Evolutionary conservation across 306 rosid species (phyloP), one percentile per base, ranked within the genome.

Genomic region (Erythrophleum fordii): DNA sequence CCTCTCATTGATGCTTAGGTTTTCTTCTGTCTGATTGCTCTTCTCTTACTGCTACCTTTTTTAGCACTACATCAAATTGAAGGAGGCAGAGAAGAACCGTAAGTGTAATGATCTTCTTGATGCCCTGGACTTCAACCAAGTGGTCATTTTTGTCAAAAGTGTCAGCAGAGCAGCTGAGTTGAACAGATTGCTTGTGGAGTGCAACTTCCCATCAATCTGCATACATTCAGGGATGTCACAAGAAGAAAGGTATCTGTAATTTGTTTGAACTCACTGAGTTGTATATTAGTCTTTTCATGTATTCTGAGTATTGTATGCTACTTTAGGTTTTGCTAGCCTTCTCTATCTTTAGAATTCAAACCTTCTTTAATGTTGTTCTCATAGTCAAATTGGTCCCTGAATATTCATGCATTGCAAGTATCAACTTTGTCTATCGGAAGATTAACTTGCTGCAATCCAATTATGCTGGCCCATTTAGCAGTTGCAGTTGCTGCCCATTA

Each of bases 211-310:
- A 20, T 89, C 97, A 55, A 84, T 89, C 72, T 90, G 94, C 84
- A 90, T 92, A 79, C 94, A 92, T 82, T 92, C 97, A 78, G 92
- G 92, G 74, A 92, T 92, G 97, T 77, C 92, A 44, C 97, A 92
- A 82, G 97, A 92, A 87, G 97, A 92, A 81, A 88, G 97, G 94
- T 92, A 80, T 71, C 59, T 65, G 26, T 29, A 37, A 66, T 44
- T 58, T 82, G 61, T 44, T 67, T 67, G 68, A 48, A 79, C 34
- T 61, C 65, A 44, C 59, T 48, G 62, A 58, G 22, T 4, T 62
- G 37, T 53, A 2, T 25, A 0, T 34, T 31, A 3, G 64, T 69
- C 29, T 45, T n/a, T n/a, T 44, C 7, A 2, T 45, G 42, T 53
- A 28, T 31, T 62, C 29, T 34, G 35, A 70, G 29, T 44, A 2